phyloP scores from a whole-genome alignment of 441 rosid species.

The Syzygium malaccense region DNA sequence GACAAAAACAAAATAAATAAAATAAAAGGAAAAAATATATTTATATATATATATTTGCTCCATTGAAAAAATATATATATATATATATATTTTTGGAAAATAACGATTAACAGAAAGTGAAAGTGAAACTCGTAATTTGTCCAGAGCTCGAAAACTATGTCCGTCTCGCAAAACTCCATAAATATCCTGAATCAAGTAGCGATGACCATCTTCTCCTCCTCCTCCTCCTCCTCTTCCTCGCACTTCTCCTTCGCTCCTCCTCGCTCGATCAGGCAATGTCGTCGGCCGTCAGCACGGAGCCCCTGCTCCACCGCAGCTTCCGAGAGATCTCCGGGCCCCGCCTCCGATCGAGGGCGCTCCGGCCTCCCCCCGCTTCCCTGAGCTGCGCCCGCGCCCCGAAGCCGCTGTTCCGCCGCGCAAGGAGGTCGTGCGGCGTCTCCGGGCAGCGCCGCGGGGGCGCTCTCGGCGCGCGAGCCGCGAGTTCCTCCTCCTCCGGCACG shows the following conservation, averaged over 20 bases:
- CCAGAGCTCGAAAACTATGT: background rate
- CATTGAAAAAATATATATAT: too few species aligned
- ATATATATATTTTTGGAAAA: background rate
- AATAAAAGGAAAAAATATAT: too few species aligned
- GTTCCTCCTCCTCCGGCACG: slow-evolving; percentile 26
- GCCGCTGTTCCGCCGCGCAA: slow-evolving; percentile 8
- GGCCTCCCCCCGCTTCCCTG: slow-evolving; percentile 2
- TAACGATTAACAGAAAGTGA: background rate
- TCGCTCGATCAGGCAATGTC: slow-evolving; percentile 12
- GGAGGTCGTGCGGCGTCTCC: slow-evolving; percentile 15
- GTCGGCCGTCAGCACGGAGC: slow-evolving; percentile 37
- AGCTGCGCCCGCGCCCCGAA: slow-evolving; percentile 19
- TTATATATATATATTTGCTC: too few species aligned
- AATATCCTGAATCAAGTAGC: background rate
- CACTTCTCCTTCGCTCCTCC: background rate
- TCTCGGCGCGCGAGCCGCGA: slow-evolving; percentile 26
- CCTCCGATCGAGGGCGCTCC: background rate
- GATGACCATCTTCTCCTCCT: background rate
- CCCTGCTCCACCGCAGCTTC: slow-evolving; percentile 26
- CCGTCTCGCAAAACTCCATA: background rate
- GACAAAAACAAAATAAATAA: background rate
- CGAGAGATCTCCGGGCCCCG: slow-evolving; percentile 1
- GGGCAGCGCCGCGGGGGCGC: slow-evolving; percentile 1
- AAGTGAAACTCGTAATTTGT: background rate
- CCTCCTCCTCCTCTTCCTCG: background rate